Percentiles rank a stretch among this genome's conserved stretches.
These are phyloP conservation scores for Clausena lansium DNA, from an alignment of 345 rosid genomes.

Conservation along the genomic window DNA sequence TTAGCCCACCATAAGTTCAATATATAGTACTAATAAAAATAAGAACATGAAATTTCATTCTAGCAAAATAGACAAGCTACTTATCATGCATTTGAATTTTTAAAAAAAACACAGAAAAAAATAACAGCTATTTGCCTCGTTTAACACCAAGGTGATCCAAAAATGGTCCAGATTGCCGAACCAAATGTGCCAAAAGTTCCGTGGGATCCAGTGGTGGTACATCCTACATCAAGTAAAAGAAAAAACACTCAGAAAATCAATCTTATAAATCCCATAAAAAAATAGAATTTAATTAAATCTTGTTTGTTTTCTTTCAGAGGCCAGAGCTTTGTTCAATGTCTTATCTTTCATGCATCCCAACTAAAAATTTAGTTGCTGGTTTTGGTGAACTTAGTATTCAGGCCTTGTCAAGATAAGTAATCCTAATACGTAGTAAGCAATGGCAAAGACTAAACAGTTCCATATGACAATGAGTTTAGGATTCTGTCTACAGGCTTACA, in stretches of 20 bases:
- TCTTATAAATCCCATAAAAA: neutral
- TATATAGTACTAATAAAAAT: neutral
- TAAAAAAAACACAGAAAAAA: constrained; percentile 1
- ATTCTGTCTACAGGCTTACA: neutral
- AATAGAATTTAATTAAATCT: neutral
- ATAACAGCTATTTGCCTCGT: constrained; percentile 46
- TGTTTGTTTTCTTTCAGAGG: neutral
- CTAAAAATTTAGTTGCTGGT: neutral
- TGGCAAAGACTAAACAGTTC: neutral
- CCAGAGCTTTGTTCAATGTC: neutral
- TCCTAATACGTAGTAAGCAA: neutral
- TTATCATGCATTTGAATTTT: neutral
- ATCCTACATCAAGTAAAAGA: constrained; percentile 39
- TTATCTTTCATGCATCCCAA: neutral
- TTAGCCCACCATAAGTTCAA: constrained; percentile 1
- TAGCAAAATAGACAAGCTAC: neutral
- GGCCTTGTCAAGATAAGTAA: neutral
- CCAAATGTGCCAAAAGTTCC: constrained; percentile 86
- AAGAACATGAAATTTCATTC: neutral
- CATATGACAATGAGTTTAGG: neutral
- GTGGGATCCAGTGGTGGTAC: constrained; percentile 84
- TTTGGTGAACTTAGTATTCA: neutral
- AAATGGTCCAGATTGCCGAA: constrained; percentile 86
- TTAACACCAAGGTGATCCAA: constrained; percentile 89
- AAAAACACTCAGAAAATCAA: constrained; percentile 13